These are phyloP conservation scores for Pythium sp. DNA, from an alignment of 352 stramenopile genomes.

Conservation along the genomic window DNA sequence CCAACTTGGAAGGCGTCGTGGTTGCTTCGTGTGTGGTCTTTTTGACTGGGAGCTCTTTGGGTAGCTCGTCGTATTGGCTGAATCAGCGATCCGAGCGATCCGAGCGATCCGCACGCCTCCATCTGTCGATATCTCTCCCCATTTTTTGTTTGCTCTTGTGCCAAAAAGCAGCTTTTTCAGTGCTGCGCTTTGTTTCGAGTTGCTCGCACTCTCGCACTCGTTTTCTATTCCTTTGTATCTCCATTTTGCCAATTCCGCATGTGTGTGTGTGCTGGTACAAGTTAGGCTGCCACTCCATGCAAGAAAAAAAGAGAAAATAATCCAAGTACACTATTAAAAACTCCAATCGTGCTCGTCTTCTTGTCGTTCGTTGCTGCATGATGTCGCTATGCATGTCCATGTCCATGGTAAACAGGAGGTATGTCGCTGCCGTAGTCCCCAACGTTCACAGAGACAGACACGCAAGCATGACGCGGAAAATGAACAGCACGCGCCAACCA, in stretches of 20 bases:
- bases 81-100: background rate
- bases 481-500: background rate
- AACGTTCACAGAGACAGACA: too few relatives aligned
- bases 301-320: background rate
- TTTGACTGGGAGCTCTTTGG: background rate
- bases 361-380: too few relatives aligned
- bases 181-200: background rate
- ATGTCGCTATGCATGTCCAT: too few relatives aligned
- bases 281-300: too few relatives aligned
- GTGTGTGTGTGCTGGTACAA: too few relatives aligned
- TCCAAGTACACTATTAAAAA: background rate
- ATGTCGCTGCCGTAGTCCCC: too few relatives aligned
- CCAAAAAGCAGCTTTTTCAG: constrained; percentile 6
- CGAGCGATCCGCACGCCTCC: background rate
- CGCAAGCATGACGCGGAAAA: too few relatives aligned
- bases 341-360: background rate
- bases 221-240: background rate
- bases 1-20: background rate
- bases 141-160: constrained; percentile 12
- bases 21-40: background rate
- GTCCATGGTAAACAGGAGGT: too few relatives aligned
- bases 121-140: background rate
- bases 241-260: background rate
- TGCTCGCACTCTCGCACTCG: background rate
- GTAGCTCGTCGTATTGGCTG: background rate